phyloP scores from a whole-genome alignment of 2,329 filamentous ascomycete genomes.

The Trichoderma atrobrunneum region DNA sequence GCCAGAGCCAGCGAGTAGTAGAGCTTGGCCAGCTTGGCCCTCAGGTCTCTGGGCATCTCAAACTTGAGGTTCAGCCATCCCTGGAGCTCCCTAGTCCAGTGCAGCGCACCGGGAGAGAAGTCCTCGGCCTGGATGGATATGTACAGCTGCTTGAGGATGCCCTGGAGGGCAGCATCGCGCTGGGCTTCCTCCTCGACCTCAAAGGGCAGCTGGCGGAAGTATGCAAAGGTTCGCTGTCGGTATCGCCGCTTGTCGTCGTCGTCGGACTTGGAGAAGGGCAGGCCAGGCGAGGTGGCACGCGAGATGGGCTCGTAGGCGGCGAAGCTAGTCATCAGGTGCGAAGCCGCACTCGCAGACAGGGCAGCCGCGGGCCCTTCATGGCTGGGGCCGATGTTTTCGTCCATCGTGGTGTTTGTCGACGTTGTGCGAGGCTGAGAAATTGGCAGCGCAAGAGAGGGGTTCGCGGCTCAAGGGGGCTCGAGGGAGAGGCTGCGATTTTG shows the following conservation, averaged over 20 bases:
- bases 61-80: conserved; percentile 97
- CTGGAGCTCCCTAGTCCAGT: conserved; percentile 95
- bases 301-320: conserved; percentile 67
- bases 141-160: conserved; percentile 91
- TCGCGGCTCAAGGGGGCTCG: conserved; percentile 5
- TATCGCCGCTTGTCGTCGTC: conserved; percentile 62
- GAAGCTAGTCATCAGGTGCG: conserved; percentile 38
- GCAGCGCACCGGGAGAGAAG: conserved; percentile 86
- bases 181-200: conserved; percentile 75
- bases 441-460: conserved; percentile 3
- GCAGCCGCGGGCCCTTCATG: conserved; percentile 31
- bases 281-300: conserved; percentile 79
- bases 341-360: conserved; percentile 33
- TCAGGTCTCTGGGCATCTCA: conserved; percentile 81
- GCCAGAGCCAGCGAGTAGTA: conserved; percentile 94
- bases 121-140: conserved; percentile 89
- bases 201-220: conserved; percentile 88
- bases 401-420: conserved; percentile 29
- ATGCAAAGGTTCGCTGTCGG: conserved; percentile 87
- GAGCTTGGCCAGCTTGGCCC: conserved; percentile 79
- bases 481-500: background rate
- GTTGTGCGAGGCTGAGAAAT: conserved; percentile 12
- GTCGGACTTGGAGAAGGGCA: conserved; percentile 50
- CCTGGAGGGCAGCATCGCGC: conserved; percentile 74
- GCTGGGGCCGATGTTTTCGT: conserved; percentile 38